phyloP scores from a whole-genome alignment of 495 filamentous ascomycete species.

The Staphylotrichum tortipilum region DNA sequence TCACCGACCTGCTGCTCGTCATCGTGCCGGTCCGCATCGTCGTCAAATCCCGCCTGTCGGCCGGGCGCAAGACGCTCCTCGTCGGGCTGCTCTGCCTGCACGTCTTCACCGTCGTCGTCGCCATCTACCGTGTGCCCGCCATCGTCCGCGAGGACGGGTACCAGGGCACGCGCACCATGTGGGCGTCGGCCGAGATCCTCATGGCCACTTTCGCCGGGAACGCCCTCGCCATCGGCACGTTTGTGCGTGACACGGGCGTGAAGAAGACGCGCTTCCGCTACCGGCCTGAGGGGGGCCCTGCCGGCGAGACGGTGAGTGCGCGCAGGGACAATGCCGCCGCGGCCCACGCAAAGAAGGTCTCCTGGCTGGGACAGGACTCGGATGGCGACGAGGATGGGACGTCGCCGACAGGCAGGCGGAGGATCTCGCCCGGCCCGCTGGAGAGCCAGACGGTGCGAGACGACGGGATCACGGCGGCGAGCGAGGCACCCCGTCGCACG shows the following conservation, averaged over 20 bases:
- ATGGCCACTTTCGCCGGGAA: slow-evolving; percentile 69
- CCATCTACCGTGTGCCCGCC: slow-evolving; percentile 61
- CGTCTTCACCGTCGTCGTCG: slow-evolving; percentile 60
- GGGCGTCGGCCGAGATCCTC: slow-evolving; percentile 68
- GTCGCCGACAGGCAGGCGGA: too few relatives aligned
- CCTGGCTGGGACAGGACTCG: slow-evolving; percentile 1
- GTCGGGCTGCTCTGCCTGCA: slow-evolving; percentile 69
- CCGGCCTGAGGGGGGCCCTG: too few relatives aligned
- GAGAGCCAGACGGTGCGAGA: too few relatives aligned
- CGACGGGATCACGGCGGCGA: too few relatives aligned
- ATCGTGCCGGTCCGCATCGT: slow-evolving; percentile 84
- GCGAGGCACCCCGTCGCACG: background rate
- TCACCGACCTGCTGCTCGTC: slow-evolving; percentile 81
- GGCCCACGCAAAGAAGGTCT: background rate
- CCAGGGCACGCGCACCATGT: slow-evolving; percentile 65
- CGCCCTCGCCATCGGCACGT: slow-evolving; percentile 67
- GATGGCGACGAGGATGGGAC: background rate
- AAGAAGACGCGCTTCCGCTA: slow-evolving; percentile 65
- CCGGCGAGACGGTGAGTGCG: too few relatives aligned
- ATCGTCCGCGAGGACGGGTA: slow-evolving; percentile 52
- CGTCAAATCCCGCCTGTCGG: slow-evolving; percentile 55
- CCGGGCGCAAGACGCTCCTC: slow-evolving; percentile 54
- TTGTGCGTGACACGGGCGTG: slow-evolving; percentile 64
- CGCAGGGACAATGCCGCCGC: too few relatives aligned
- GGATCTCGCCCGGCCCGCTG: too few relatives aligned